Conservation (phyloP, 495 filamentous ascomycete species). For the Diplogelasinospora grovesii region DNA sequence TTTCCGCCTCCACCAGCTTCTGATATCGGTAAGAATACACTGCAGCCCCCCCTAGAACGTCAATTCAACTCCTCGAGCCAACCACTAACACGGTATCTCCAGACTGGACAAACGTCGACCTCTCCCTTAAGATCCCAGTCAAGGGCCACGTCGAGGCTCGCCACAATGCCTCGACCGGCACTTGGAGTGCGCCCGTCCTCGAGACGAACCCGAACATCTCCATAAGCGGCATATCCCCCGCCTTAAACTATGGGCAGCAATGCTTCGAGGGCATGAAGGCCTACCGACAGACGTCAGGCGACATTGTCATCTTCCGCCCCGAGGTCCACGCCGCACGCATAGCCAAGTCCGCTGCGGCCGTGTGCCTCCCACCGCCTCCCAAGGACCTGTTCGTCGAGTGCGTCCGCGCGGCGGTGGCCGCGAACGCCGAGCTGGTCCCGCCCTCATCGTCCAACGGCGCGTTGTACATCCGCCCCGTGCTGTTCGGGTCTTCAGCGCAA, state of each 20-base stretch:
- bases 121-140: constrained; percentile 15
- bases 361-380: constrained; percentile 37
- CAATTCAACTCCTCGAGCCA: neutral
- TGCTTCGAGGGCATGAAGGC: constrained; percentile 30
- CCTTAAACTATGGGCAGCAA: constrained; percentile 41
- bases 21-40: too few relatives aligned
- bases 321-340: constrained; percentile 30
- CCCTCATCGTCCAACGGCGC: constrained; percentile 31
- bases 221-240: constrained; percentile 39
- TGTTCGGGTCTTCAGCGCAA: constrained; percentile 33
- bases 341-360: constrained; percentile 19
- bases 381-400: constrained; percentile 29
- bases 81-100: neutral
- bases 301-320: constrained; percentile 39
- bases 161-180: constrained; percentile 25
- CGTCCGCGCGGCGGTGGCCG: constrained; percentile 31
- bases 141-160: constrained; percentile 42
- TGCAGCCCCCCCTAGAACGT: too few relatives aligned
- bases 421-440: constrained; percentile 40
- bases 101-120: constrained; percentile 2
- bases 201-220: constrained; percentile 36
- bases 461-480: constrained; percentile 40
- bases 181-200: constrained; percentile 35
- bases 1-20: too few relatives aligned
- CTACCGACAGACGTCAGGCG: constrained; percentile 19